Percentiles rank a stretch among this genome's conserved stretches.
Conservation (phyloP, 106 monocot genomes). For the Acanthochlamys bracteata region DNA sequence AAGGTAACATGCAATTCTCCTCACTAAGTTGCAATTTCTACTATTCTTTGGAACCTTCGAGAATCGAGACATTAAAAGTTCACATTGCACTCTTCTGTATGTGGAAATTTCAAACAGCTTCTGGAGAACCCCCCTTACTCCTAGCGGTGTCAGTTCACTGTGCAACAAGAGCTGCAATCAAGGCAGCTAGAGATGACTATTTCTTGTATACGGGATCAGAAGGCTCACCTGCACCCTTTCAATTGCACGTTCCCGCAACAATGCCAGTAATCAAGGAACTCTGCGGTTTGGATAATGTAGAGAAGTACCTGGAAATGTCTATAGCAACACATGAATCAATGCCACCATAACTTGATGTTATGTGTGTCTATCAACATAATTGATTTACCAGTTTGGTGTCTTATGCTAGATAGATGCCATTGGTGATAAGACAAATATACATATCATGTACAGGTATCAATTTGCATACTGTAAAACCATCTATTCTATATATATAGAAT, state of each 20-base stretch:
- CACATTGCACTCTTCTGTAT: no score
- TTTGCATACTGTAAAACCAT: no score
- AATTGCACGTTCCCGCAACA: constrained; percentile 62
- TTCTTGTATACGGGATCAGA: constrained; percentile 11
- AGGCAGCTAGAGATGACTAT: constrained; percentile 42
- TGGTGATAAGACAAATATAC: no score
- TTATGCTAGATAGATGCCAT: no score
- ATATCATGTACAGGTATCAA: no score
- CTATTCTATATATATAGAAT: no score
- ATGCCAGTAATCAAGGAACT: constrained; percentile 77
- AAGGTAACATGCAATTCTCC: constrained; percentile 32
- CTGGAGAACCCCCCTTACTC: constrained; percentile 77
- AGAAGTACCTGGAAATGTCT: constrained; percentile 40
- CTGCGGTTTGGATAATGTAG: constrained; percentile 64
- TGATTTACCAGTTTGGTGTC: no score
- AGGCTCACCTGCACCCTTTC: constrained; percentile 21
- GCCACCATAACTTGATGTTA: no score
- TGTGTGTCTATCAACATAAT: no score
- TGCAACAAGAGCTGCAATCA: constrained; percentile 67
- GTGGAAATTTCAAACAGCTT: constrained; percentile 57
- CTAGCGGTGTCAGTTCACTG: constrained; percentile 72
- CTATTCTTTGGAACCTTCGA: background rate
- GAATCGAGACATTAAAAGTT: no score
- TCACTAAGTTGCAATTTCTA: background rate
- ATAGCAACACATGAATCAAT: background rate